Conservation (phyloP, 228 moss, liverwort and hornwort genomes). For the Sphagnum fallax region DNA sequence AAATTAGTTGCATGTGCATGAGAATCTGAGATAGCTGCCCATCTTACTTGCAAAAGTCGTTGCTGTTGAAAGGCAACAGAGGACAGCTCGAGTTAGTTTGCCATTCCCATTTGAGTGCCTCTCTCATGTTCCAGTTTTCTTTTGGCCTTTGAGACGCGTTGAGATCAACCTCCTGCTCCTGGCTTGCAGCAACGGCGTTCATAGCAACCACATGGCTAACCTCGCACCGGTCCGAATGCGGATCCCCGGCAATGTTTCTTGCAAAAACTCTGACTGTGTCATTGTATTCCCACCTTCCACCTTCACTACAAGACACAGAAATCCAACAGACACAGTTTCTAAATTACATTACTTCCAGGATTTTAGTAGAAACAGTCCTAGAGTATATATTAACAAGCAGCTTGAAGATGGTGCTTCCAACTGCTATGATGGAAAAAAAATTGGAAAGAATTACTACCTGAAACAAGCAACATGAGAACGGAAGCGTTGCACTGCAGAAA, state of each 20-base stretch:
- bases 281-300: conserved; percentile 25
- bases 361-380: not conserved
- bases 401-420: too few species aligned
- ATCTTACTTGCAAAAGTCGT: conserved; percentile 32
- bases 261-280: conserved; percentile 11
- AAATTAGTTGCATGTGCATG: not conserved
- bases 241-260: conserved; percentile 24
- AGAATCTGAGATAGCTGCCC: not conserved
- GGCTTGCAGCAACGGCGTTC: conserved; percentile 11
- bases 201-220: conserved; percentile 4
- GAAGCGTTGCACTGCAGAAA: conserved; percentile 18
- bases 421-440: not conserved
- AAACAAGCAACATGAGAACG: conserved; percentile 26
- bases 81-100: conserved; percentile 35
- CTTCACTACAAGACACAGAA: conserved; percentile 13
- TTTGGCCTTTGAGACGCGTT: conserved; percentile 5
- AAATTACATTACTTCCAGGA: not conserved
- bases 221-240: conserved; percentile 20
- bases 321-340: not conserved
- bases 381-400: too few species aligned
- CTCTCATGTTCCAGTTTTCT: conserved; percentile 28
- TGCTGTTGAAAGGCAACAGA: conserved; percentile 13
- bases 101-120: conserved; percentile 49
- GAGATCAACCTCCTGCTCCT: conserved; percentile 9
- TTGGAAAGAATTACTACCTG: conserved; percentile 11